These are phyloP conservation scores for Phialophora tarda DNA, from an alignment of 2,329 filamentous ascomycete genomes.

Conservation along the genomic window DNA sequence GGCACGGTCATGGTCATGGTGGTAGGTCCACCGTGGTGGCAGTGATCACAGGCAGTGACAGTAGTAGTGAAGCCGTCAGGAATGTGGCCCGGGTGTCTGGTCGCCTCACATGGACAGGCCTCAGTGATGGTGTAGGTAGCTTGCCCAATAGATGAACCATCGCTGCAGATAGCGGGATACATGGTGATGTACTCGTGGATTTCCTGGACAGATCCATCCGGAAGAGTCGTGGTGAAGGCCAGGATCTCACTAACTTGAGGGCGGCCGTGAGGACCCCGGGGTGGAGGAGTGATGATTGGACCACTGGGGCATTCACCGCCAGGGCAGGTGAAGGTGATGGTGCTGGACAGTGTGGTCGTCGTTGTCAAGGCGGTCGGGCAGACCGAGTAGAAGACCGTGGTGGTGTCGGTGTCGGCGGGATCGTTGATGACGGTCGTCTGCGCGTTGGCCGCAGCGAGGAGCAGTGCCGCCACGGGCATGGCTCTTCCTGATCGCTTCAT, in stretches of 20 bases:
- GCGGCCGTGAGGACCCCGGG: conserved; percentile 15
- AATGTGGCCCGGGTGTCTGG: conserved; percentile 27
- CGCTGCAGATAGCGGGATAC: conserved; percentile 39
- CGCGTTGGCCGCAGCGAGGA: conserved; percentile 34
- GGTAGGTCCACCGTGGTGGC: conserved; percentile 33
- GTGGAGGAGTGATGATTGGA: conserved; percentile 33
- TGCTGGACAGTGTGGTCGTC: conserved; percentile 38
- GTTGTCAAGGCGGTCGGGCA: conserved; percentile 38
- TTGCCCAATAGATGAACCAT: conserved; percentile 34
- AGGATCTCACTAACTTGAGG: conserved; percentile 22
- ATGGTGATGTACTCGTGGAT: conserved; percentile 40
- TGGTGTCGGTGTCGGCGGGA: conserved; percentile 24
- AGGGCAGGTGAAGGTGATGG: conserved; percentile 36
- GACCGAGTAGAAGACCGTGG: conserved; percentile 37
- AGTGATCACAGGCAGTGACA: conserved; percentile 34
- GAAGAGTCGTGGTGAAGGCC: conserved; percentile 36
- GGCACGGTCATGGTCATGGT: conserved; percentile 38
- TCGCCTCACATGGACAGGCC: conserved; percentile 39
- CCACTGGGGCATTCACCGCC: conserved; percentile 29
- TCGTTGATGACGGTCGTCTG: conserved; percentile 36
- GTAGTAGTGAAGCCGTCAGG: conserved; percentile 38
- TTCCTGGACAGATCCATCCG: conserved; percentile 36
- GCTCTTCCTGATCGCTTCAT: conserved; percentile 31
- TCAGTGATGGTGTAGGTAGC: conserved; percentile 46
- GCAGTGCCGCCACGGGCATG: conserved; percentile 33